Evolutionary conservation across 805 yeast species (phyloP).

Genomic region (Ascoidea tarda): DNA sequence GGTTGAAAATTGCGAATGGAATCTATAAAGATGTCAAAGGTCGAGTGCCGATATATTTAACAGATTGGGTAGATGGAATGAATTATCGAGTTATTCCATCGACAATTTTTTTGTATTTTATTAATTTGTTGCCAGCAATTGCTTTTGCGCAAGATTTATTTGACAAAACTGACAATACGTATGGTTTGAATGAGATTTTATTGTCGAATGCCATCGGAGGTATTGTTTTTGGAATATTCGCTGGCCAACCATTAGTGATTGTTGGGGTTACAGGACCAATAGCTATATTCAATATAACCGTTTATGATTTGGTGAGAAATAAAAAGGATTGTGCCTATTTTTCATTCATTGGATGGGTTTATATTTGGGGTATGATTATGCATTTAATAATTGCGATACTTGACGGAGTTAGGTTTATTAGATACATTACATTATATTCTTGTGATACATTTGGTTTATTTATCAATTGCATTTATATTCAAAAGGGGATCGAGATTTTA

Average conservation of each 20-base stretch:
- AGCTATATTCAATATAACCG: slow-evolving; percentile 82
- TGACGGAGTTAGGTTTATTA: slow-evolving; percentile 54
- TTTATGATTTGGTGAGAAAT: slow-evolving; percentile 23
- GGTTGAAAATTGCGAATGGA: too few relatives aligned
- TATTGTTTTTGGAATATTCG: slow-evolving; percentile 67
- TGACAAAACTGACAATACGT: slow-evolving; percentile 73
- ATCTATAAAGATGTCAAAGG: too few relatives aligned
- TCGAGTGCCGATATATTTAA: slow-evolving; percentile 24
- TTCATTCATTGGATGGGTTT: slow-evolving; percentile 93
- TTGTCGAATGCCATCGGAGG: slow-evolving; percentile 83
- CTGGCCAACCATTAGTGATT: slow-evolving; percentile 87
- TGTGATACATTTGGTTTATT: slow-evolving; percentile 92
- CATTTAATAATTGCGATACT: slow-evolving; percentile 60
- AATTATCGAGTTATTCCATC: slow-evolving; percentile 84
- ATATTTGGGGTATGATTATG: slow-evolving; percentile 78
- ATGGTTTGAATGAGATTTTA: slow-evolving; percentile 85
- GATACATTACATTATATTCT: slow-evolving; percentile 64
- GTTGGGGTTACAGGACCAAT: slow-evolving; percentile 98
- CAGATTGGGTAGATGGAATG: slow-evolving; percentile 75
- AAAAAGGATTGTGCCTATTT: slow-evolving; percentile 39
- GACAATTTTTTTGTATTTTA: slow-evolving; percentile 71
- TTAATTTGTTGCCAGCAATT: slow-evolving; percentile 81
- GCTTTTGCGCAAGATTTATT: slow-evolving; percentile 98
- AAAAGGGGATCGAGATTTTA: slow-evolving; percentile 80
- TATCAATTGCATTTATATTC: slow-evolving; percentile 75